Base-by-base conservation (phyloP, 257 asterid species). In the Verbena officinalis region DNA sequence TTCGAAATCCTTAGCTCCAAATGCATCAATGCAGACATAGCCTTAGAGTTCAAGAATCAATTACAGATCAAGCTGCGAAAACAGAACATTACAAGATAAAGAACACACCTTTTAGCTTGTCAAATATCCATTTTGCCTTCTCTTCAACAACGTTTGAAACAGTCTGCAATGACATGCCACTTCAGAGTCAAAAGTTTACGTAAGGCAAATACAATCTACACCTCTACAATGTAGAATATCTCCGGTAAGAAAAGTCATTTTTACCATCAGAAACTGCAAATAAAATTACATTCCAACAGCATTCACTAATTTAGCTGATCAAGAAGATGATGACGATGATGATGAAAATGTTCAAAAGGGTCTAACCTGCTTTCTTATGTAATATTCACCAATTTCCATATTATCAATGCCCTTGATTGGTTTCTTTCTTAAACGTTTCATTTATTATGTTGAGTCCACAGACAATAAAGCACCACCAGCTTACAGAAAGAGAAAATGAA, bases 71-170 rank as follows among this genome's bases (percentile, higher is more conserved):
- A 24, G 33, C 24, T 22, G 15, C 22, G n/a, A 33, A 56, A 2
- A 8, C 0, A 31, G 0, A 73, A 58, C 8, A 21, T n/a, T 38
- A 21, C 61, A 14, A 8, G 20, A 44, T 2, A n/a, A 44, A 15
- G 17, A n/a, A 44, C 9, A 9, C 33, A 90, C 97, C 97, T 85
- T 87, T 90, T 33, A 90, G 87, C 80, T 90, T 90, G 84, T 90
- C 78, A 75, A 90, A 90, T 55, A 90, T 72, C 95, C 95, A 87
- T 79, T 90, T 90, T 23, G 97, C 97, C 77, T 85, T 90, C 72
- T 87, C 96, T 77, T 90, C 97, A 62, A 90, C 92, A 11, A 89
- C 85, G 36, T 61, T 87, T 3, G 97, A 83, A 49, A 87, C 86
- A 9, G 83, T 84, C 97, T 90, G 89, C 62, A 79, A 65, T 14